Conservation (phyloP, 495 filamentous ascomycete species). For the Xylaria grammica region DNA sequence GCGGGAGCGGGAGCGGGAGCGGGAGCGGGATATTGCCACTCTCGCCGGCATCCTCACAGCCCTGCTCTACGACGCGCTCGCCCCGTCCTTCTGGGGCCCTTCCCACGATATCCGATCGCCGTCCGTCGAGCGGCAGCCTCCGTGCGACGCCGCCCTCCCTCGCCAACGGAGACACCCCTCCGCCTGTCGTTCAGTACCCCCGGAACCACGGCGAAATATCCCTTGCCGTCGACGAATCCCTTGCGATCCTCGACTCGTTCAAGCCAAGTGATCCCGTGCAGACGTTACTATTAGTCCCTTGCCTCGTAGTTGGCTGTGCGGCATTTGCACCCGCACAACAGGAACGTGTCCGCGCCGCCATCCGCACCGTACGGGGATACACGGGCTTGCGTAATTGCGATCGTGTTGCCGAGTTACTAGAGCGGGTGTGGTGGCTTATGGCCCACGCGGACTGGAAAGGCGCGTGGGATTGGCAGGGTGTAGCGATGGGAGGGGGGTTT, state of each 20-base stretch:
- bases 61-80: constrained; percentile 44
- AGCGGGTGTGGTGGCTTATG: constrained; percentile 84
- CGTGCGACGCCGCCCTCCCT: constrained; percentile 32
- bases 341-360: constrained; percentile 69
- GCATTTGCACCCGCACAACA: constrained; percentile 74
- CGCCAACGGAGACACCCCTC: constrained; percentile 48
- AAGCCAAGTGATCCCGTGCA: constrained; percentile 64
- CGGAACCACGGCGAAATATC: constrained; percentile 63
- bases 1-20: constrained; percentile 25
- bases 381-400: constrained; percentile 83
- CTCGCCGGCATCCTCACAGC: constrained; percentile 35
- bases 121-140: constrained; percentile 27
- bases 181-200: constrained; percentile 50
- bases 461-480: constrained; percentile 89
- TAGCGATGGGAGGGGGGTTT: constrained; percentile 75
- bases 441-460: constrained; percentile 71
- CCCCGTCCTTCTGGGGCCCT: constrained; percentile 38
- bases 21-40: constrained; percentile 41
- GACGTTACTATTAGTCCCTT: constrained; percentile 83
- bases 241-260: constrained; percentile 66
- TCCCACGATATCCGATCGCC: constrained; percentile 23
- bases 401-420: constrained; percentile 74
- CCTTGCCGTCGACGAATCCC: constrained; percentile 77
- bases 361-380: constrained; percentile 74
- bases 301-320: constrained; percentile 87